These are phyloP conservation scores for Lactuca saligna DNA, from an alignment of 129 eudicot species.

Conservation along the genomic window DNA sequence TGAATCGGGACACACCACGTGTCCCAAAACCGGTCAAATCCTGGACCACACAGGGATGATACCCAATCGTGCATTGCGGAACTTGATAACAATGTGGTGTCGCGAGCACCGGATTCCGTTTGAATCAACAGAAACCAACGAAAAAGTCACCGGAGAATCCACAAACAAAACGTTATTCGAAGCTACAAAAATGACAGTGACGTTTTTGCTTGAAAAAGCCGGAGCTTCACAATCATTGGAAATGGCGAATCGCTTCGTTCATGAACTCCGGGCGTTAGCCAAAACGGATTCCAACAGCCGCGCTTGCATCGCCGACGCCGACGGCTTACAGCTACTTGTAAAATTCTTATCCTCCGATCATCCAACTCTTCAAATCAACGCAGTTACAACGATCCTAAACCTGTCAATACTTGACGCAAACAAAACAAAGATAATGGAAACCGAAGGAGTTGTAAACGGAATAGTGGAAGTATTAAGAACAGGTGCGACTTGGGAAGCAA, in stretches of 20 bases:
- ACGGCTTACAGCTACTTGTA: slow-evolving; percentile 63
- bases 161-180: slow-evolving; percentile 67
- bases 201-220: slow-evolving; percentile 57
- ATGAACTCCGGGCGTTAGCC: slow-evolving; percentile 83
- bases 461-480: slow-evolving; percentile 71
- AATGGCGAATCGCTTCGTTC: slow-evolving; percentile 53
- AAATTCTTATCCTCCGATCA: slow-evolving; percentile 56
- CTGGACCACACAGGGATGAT: slow-evolving; percentile 70
- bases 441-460: slow-evolving; percentile 64
- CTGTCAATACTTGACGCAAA: slow-evolving; percentile 78
- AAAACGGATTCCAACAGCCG: slow-evolving; percentile 85
- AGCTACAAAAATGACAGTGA: slow-evolving; percentile 86
- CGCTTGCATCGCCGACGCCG: slow-evolving; percentile 78
- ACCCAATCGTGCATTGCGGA: slow-evolving; percentile 69
- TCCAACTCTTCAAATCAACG: slow-evolving; percentile 71
- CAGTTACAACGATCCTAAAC: slow-evolving; percentile 79
- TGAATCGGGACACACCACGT: slow-evolving; percentile 91
- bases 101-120: slow-evolving; percentile 78
- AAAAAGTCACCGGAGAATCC: slow-evolving; percentile 40
- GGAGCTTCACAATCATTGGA: slow-evolving; percentile 41
- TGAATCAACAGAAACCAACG: slow-evolving; percentile 51
- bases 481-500: slow-evolving; percentile 94
- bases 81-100: slow-evolving; percentile 93
- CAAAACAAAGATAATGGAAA: slow-evolving; percentile 74
- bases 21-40: slow-evolving; percentile 91